Conservation (phyloP, 2,329 filamentous ascomycete genomes). For the Alternaria postmessia region DNA sequence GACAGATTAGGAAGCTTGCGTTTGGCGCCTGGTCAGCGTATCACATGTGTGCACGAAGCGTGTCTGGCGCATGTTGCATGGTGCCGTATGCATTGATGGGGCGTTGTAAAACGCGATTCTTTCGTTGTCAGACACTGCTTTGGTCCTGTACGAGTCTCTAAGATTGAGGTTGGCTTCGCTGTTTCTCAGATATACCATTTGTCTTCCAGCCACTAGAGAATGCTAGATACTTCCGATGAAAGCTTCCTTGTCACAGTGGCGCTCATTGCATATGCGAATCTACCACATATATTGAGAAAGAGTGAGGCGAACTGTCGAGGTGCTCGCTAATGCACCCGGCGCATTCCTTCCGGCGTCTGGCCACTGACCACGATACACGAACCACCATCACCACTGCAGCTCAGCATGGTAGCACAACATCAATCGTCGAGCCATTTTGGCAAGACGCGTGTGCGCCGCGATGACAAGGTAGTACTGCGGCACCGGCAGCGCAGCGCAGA, state of each 20-base stretch:
- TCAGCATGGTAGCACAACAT: constrained; percentile 18
- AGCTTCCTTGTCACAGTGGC: neutral
- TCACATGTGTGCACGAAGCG: constrained; percentile 33
- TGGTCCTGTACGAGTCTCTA: neutral
- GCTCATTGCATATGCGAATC: neutral
- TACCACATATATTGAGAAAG: constrained; percentile 1
- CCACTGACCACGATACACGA: constrained; percentile 31
- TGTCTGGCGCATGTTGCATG: constrained; percentile 33
- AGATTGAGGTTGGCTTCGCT: constrained; percentile 2
- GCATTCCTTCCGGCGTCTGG: constrained; percentile 17
- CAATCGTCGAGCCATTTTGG: constrained; percentile 3
- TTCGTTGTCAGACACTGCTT: constrained; percentile 4
- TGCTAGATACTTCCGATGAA: neutral
- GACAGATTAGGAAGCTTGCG: constrained; percentile 11
- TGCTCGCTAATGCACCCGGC: constrained; percentile 12
- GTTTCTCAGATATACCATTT: constrained; percentile 26
- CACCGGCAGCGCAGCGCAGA: neutral
- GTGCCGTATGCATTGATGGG: constrained; percentile 35
- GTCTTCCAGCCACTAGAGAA: neutral
- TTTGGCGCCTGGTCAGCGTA: constrained; percentile 30
- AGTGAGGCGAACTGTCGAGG: constrained; percentile 29
- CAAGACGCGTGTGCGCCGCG: constrained; percentile 13
- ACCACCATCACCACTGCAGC: constrained; percentile 25
- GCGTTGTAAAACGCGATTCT: constrained; percentile 28
- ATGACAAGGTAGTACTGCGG: constrained; percentile 6